Base-by-base conservation (phyloP, 768 basidiomycete genomes). In the Harrya chromipes region DNA sequence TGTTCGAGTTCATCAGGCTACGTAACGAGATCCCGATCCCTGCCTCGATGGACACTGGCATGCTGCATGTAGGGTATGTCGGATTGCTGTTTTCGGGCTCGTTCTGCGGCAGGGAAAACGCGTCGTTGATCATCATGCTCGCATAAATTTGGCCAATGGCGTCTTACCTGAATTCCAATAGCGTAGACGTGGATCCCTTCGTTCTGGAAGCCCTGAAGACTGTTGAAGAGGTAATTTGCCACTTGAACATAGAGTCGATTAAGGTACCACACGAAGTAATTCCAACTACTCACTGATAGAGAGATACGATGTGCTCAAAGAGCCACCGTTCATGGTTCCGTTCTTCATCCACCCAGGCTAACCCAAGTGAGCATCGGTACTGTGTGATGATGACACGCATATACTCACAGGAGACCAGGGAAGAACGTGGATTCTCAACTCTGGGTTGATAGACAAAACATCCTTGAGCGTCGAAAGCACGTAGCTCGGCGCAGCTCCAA, bases 341-440 rank as follows among this genome's bases (percentile, higher is more conserved):
- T 69, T 72, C 65, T 90, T 90, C 85, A 88, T 87, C 87, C 88
- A 90, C 4, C 71, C 84, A 10, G 88, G 87, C 85, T 88, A 49
- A 35, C 39, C 20, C 29, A 1, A 4, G 14, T 51, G 44, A 53
- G 38, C 21, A 50, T 16, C 36, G 26, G 6, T 6, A 29, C 9
- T n/a, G 29, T 16, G 16, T 29, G 2, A 21, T 14, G 14, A 13
- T 20, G n/a, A 2, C 26, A n/a, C 6, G 10, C 17, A 9, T 33
- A 6, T 21, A 68, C 78, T 53, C 61, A 87, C 87, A 3, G 86
- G 85, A 23, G 85, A 87, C 88, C 88, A 90, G 6, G 88, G 84
- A 14, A 84, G 44, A 6, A 86, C 53, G 53, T 85, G 82, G 17
- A 86, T 70, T 56, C 73, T 77, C 47, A 83, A 47, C 58, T 69